Conservation (phyloP, 2,329 filamentous ascomycete genomes). For the Lachnellula arida region DNA sequence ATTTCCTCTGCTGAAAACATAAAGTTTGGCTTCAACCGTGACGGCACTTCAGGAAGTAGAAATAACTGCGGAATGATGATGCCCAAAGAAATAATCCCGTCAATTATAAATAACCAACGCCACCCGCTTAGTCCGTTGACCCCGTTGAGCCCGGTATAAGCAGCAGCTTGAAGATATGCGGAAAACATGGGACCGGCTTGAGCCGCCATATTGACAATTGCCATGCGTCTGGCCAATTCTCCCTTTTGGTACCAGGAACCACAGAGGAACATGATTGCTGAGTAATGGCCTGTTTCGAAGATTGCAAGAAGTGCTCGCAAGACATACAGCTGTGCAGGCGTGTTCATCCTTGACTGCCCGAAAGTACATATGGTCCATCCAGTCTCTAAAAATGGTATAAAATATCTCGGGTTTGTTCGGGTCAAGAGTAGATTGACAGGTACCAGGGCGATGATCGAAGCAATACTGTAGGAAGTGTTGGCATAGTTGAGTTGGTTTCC, state of each 20-base stretch:
- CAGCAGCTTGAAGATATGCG: conserved; percentile 24
- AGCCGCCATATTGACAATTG: conserved; percentile 53
- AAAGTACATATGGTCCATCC: conserved; percentile 7
- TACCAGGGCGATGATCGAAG: conserved; percentile 2
- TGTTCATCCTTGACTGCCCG: conserved; percentile 5
- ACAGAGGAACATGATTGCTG: conserved; percentile 49
- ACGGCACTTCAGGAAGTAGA: no score
- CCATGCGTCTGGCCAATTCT: conserved; percentile 53
- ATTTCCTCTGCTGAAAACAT: no score
- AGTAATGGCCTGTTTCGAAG: conserved; percentile 42
- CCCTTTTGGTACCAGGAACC: conserved; percentile 56
- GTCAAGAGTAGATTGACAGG: conserved; percentile 10
- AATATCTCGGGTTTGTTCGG: conserved; percentile 3
- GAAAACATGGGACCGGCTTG: conserved; percentile 36
- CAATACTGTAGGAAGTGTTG: conserved; percentile 3
- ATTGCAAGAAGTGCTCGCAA: conserved; percentile 7
- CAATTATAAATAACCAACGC: conserved; percentile 30
- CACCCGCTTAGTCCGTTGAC: conserved; percentile 22
- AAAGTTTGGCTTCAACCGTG: no score
- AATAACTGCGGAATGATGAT: no score
- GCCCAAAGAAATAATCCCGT: conserved; percentile 24
- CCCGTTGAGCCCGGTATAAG: conserved; percentile 26
- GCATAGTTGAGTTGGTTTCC: conserved; percentile 36
- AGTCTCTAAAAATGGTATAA: conserved; percentile 5
- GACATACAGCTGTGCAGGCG: conserved; percentile 43